Conservation (phyloP, 768 basidiomycete species). For the Butyriboletus loyo region DNA sequence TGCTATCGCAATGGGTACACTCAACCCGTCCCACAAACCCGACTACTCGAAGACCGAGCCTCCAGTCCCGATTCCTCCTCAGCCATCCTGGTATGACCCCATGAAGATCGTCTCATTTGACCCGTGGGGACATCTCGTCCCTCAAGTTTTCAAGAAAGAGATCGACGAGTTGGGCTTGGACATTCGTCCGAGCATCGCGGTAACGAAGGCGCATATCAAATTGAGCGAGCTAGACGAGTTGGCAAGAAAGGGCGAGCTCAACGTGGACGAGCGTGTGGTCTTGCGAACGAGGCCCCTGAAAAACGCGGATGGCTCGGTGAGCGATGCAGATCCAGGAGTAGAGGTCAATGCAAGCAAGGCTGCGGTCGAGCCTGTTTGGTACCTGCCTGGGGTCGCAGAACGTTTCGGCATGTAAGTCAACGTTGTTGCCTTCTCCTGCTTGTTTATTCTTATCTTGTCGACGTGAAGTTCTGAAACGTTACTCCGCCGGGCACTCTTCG, state of each 20-base stretch:
- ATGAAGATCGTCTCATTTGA: constrained; percentile 89
- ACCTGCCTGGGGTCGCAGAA: constrained; percentile 88
- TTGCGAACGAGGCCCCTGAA: constrained; percentile 59
- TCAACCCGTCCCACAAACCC: constrained; percentile 76
- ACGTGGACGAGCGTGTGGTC: constrained; percentile 81
- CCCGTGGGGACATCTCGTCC: constrained; percentile 89
- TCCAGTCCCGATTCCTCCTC: constrained; percentile 72
- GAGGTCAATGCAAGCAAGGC: constrained; percentile 91
- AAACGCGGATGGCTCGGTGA: constrained; percentile 61
- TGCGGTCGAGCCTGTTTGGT: constrained; percentile 96
- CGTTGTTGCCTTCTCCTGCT: not conserved
- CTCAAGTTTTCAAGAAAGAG: constrained; percentile 62
- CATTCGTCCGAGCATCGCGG: constrained; percentile 86
- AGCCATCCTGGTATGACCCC: constrained; percentile 73
- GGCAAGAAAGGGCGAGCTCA: constrained; percentile 66
- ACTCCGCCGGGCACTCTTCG: constrained; percentile 88
- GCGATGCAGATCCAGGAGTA: constrained; percentile 65
- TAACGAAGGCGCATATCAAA: constrained; percentile 93
- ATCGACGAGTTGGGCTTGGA: constrained; percentile 70
- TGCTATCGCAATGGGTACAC: constrained; percentile 85
- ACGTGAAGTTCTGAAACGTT: constrained; percentile 67
- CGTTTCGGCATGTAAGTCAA: constrained; percentile 83
- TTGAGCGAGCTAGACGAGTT: constrained; percentile 88
- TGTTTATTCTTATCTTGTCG: not conserved
- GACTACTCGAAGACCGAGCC: constrained; percentile 84